phyloP scores from a whole-genome alignment of 345 rosid species.

The Raphanus raphanistrum region DNA sequence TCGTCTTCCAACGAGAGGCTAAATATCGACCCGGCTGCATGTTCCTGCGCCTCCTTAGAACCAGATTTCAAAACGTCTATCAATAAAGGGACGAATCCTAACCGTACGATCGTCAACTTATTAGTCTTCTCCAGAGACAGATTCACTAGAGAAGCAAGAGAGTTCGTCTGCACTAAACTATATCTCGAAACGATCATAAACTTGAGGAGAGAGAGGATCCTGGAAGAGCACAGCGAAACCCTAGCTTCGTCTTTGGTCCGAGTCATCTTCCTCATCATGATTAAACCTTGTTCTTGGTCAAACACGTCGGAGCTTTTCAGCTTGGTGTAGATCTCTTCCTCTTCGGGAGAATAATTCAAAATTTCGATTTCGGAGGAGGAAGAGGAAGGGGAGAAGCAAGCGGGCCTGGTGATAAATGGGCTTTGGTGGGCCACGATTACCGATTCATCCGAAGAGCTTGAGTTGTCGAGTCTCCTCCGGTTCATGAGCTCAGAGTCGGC shows the following conservation, averaged over 20 bases:
- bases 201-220: conserved; percentile 24
- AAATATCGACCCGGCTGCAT: conserved; percentile 74
- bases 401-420: conserved; percentile 70
- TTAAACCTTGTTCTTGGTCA: conserved; percentile 39
- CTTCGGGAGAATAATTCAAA: not conserved
- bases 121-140: conserved; percentile 64
- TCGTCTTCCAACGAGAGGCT: conserved; percentile 81
- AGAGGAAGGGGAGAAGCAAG: conserved; percentile 68
- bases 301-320: conserved; percentile 20
- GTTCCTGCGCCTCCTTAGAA: conserved; percentile 67
- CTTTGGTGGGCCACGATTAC: conserved; percentile 49
- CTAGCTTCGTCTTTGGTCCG: conserved; percentile 34
- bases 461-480: conserved; percentile 8
- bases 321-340: conserved; percentile 36
- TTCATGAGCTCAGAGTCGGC: conserved; percentile 56
- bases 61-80: conserved; percentile 72
- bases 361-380: too few relatives aligned
- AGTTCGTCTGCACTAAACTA: conserved; percentile 29
- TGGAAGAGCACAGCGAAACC: conserved; percentile 19
- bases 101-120: conserved; percentile 69
- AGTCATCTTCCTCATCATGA: conserved; percentile 38
- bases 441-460: conserved; percentile 54
- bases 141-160: conserved; percentile 68
- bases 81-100: conserved; percentile 66
- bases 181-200: conserved; percentile 29